Evolutionary conservation across 345 rosid genomes (phyloP), one percentile per base, ranked within the genome.

Genomic region (Gossypium mustelinum): DNA sequence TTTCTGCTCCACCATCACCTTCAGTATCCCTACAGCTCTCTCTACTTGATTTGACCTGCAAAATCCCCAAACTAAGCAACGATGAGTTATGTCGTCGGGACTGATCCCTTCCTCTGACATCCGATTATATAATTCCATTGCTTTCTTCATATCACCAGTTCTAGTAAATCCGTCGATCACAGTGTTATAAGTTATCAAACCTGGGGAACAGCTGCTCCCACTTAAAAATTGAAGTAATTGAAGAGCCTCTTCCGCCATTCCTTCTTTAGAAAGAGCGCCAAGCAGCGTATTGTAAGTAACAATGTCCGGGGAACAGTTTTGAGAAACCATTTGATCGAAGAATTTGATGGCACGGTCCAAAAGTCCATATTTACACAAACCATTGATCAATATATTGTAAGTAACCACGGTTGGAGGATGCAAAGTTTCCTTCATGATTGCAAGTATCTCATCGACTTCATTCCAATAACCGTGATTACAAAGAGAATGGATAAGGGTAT

Each of bases 371-470:
- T 89, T 94, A 67, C 98, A 92, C 82, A 92, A 78, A 57, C 96
- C 93, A 60, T 88, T 92, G 39, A 94, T 92, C 86, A 94, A 50
- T 34, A 88, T 92, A 77, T 94, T 94, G 86, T 89, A 94, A 72
- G 97, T 90, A 22, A 92, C 78, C 64, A 85, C 84, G 0, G 89
- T 86, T 1, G 97, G 96, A 65, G 62, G 74, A 77, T 84, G 86
- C 0, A 79, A 77, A 14, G 86, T 83, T 73, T 75, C 80, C 73
- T 78, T 85, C 96, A 92, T 94, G 80, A 87, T 77, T 44, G 61
- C 74, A 45, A 94, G 85, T 78, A 94, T 79, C 86, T 88, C 91
- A 72, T 87, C 89, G 11, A 86, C 93, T 85, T 84, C 89, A 75
- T 87, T 87, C 98, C 97, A 94, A 52, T 71, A 86, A 54, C 92